Evolutionary conservation across 257 asterid genomes (phyloP).

Genomic region (Nicotiana otophora): DNA sequence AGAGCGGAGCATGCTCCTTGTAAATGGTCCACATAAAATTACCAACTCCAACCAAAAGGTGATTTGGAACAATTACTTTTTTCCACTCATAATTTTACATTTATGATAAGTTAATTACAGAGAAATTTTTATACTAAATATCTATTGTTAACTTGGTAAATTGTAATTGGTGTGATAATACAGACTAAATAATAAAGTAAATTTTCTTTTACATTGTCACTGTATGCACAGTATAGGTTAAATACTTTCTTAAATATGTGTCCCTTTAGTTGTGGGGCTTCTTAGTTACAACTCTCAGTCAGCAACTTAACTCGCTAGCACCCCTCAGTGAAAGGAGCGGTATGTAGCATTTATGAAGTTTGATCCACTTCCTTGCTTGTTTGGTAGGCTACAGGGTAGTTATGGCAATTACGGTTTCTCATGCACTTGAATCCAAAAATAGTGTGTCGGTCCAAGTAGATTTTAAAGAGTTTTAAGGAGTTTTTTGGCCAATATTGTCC

Average conservation of each 20-base stretch:
- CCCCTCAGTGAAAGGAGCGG: neutral
- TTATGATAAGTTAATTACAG: too few species aligned
- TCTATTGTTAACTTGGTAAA: too few species aligned
- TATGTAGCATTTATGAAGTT: neutral
- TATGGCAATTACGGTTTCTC: neutral
- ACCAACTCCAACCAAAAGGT: neutral
- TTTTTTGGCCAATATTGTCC: too few species aligned
- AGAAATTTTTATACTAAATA: too few species aligned
- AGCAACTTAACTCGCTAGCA: neutral
- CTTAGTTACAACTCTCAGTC: neutral
- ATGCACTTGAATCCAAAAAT: neutral
- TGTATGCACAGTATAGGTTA: too few species aligned
- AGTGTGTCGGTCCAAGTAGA: neutral
- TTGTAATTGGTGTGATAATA: too few species aligned
- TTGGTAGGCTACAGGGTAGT: neutral
- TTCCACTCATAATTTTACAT: neutral
- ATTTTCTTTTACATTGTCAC: too few species aligned
- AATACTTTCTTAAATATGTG: neutral
- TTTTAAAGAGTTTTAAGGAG: neutral
- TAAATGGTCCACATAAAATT: neutral
- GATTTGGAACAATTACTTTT: neutral
- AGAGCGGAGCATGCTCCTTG: too few species aligned
- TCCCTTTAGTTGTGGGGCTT: neutral
- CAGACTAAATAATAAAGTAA: too few species aligned
- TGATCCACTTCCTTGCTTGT: neutral